Conservation (phyloP, 1,284 basidiomycete species). For the Singerocomus rubriflavus region DNA sequence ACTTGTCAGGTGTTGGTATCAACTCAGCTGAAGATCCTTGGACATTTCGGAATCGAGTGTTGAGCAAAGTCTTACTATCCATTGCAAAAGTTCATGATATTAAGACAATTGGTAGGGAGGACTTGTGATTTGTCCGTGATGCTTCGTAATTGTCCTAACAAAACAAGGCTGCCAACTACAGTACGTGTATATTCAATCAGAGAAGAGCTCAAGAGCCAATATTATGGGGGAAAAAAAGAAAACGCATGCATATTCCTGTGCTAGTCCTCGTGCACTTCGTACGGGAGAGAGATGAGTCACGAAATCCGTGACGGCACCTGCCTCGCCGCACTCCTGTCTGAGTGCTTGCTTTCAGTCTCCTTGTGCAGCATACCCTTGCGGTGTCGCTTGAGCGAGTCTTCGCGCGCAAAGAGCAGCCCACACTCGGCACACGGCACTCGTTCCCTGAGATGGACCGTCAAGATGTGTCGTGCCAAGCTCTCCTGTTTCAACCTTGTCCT, state of each 20-base stretch:
- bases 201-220: too few relatives aligned
- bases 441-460: slow-evolving; percentile 21
- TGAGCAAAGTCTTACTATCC: too few relatives aligned
- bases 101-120: too few relatives aligned
- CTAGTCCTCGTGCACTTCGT: background rate
- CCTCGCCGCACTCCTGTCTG: background rate
- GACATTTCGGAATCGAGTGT: background rate
- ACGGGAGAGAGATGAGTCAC: background rate
- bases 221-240: background rate
- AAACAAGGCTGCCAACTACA: too few relatives aligned
- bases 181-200: too few relatives aligned
- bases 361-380: slow-evolving; percentile 16
- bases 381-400: slow-evolving; percentile 28
- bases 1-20: background rate
- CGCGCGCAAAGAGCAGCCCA: slow-evolving; percentile 23
- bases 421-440: slow-evolving; percentile 8
- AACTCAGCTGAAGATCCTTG: background rate
- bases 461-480: slow-evolving; percentile 24
- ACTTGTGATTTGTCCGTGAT: too few relatives aligned
- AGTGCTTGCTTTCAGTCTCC: background rate
- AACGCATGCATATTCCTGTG: background rate
- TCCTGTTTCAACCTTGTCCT: slow-evolving; percentile 21
- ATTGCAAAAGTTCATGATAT: background rate
- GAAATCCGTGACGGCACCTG: background rate
- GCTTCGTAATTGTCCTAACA: too few relatives aligned